Base-by-base conservation (phyloP, 1,139 yeast genomes). In the Geotrichum klebahnii region DNA sequence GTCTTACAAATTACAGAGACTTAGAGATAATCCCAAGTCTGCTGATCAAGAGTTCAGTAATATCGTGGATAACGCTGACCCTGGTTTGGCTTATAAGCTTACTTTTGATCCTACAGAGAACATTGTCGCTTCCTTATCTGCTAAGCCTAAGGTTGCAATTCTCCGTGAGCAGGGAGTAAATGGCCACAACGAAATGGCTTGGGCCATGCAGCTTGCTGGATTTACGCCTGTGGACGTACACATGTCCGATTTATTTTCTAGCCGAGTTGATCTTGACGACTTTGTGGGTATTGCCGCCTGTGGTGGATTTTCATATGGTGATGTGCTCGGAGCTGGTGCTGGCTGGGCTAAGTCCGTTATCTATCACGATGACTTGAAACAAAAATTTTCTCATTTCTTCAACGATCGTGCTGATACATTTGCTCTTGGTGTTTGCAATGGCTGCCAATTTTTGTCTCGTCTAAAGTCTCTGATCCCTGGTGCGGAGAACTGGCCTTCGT, bases 261-360 rank as follows among this genome's bases (percentile, higher is more conserved):
- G 95, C 38, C 76, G 74, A 61, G 83, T 84, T 36, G 69, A 81
- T n/a, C 76, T 94, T 59, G 82, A 79, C 61, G 83, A 80, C 45
- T 94, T 92, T 69, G 88, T 84, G 45, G 99, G 99, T 56, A 63
- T 94, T 53, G 98, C 97, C 50, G 98, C 98, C 3, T 94, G 98
- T 72, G 99, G 99, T 71, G 99, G 99, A 26, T 94, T 94, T 76
- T 89, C 97, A 1, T 94, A 90, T 65, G 99, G 99, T 76, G 99
- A 94, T 70, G 99, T 94, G 44, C 75, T 94, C 55, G 98, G 99
- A 59, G 98, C 98, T 28, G 99, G 97, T 67, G 88, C 94, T 48
- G 99, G 99, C 54, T 94, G 98, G 98, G 98, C 99, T 55, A 90
- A 89, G 66, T 87, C 96, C 17, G 96, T 92, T n/a, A 72, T 94